These are phyloP conservation scores for Aspergillus viridinutans DNA, from an alignment of 2,329 filamentous ascomycete species.

Conservation along the genomic window DNA sequence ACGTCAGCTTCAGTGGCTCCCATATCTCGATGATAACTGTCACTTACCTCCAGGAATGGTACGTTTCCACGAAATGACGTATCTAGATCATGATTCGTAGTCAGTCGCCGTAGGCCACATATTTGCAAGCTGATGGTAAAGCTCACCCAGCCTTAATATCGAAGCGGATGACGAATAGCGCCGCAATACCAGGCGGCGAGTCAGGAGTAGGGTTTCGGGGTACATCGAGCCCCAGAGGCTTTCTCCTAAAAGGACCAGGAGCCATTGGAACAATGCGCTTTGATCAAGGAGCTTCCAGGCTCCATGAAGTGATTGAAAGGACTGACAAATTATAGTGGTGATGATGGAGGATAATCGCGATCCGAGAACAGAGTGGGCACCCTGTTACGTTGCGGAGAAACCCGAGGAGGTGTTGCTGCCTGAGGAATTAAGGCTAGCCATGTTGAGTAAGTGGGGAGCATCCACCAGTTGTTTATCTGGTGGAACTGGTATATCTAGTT, in stretches of 20 bases:
- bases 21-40: not conserved
- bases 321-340: constrained; percentile 4
- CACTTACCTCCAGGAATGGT: constrained; percentile 61
- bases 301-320: constrained; percentile 19
- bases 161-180: constrained; percentile 85
- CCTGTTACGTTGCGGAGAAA: constrained; percentile 2
- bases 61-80: constrained; percentile 84
- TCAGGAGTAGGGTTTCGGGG: constrained; percentile 29
- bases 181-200: constrained; percentile 56
- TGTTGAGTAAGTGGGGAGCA: constrained; percentile 4
- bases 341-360: not conserved
- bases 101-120: not conserved
- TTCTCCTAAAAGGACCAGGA: constrained; percentile 25
- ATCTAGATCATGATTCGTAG: constrained; percentile 42
- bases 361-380: not conserved
- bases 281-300: constrained; percentile 7
- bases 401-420: constrained; percentile 4
- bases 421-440: constrained; percentile 8
- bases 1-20: constrained; percentile 15
- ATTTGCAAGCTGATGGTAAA: not conserved
- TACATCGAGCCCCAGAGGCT: constrained; percentile 32
- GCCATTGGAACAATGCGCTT: constrained; percentile 23
- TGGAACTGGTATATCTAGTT: not conserved
- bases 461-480: not conserved
- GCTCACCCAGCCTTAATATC: constrained; percentile 82